A percentile compares a stretch with the other conserved stretches of the same genome.
These are phyloP conservation scores for Rhizopogon rudus DNA, from an alignment of 768 basidiomycete genomes.

Conservation along the genomic window DNA sequence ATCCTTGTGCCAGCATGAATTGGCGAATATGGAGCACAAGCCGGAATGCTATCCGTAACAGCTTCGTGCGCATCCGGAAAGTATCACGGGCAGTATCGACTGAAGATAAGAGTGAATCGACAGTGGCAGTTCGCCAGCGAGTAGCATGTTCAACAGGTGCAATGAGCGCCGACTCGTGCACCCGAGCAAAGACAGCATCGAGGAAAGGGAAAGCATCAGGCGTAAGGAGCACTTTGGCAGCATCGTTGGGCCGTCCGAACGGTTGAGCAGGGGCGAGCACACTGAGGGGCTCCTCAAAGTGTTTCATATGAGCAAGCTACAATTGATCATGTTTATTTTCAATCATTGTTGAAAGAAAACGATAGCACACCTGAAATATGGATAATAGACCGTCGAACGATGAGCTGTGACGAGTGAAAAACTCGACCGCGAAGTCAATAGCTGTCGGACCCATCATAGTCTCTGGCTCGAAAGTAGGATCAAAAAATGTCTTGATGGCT, in stretches of 20 bases:
- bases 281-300: conserved; percentile 61
- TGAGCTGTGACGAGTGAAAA: conserved; percentile 48
- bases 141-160: conserved; percentile 11
- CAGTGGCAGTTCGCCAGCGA: conserved; percentile 22
- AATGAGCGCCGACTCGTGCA: conserved; percentile 19
- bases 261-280: conserved; percentile 16
- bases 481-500: conserved; percentile 55
- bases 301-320: conserved; percentile 64
- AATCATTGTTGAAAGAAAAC: not conserved
- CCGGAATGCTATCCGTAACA: conserved; percentile 43
- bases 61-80: conserved; percentile 27
- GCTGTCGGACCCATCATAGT: conserved; percentile 55
- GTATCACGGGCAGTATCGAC: conserved; percentile 34
- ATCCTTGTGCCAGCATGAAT: conserved; percentile 39
- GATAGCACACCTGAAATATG: conserved; percentile 52
- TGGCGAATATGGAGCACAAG: conserved; percentile 39
- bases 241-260: not conserved
- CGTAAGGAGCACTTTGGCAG: conserved; percentile 8
- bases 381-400: conserved; percentile 55
- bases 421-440: conserved; percentile 53
- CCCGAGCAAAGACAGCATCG: conserved; percentile 31
- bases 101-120: conserved; percentile 26
- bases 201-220: conserved; percentile 29
- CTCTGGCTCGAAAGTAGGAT: conserved; percentile 51
- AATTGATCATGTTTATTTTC: not conserved